phyloP scores from a whole-genome alignment of 208 protist species.

The Trypanosoma mega region DNA sequence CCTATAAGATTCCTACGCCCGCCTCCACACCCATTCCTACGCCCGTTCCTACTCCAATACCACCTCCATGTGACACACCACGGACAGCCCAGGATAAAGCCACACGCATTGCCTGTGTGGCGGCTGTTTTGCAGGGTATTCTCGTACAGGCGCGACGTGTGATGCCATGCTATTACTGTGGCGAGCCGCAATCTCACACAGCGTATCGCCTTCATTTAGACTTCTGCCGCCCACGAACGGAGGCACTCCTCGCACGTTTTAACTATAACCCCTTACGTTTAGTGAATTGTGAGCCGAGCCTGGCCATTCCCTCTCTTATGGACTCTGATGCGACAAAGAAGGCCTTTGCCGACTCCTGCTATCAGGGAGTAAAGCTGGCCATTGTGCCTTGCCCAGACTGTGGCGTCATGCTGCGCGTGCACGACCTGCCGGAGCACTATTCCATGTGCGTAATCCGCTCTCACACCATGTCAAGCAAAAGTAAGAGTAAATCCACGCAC shows the following conservation, averaged over 20 bases:
- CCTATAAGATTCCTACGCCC: too few relatives aligned
- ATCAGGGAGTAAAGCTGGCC: slow-evolving; percentile 50
- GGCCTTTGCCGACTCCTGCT: slow-evolving; percentile 37
- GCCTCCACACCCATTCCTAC: too few relatives aligned
- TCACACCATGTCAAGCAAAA: slow-evolving; percentile 45
- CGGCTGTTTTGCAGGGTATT: slow-evolving; percentile 58
- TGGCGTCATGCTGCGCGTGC: slow-evolving; percentile 44
- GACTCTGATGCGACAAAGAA: slow-evolving; percentile 28
- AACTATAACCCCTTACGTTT: slow-evolving; percentile 20
- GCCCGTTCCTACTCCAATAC: too few relatives aligned
- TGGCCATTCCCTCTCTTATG: slow-evolving; percentile 24
- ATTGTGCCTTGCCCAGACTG: slow-evolving; percentile 67
- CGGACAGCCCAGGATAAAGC: slow-evolving; percentile 7
- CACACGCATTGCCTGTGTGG: slow-evolving; percentile 17
- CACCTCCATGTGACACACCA: slow-evolving; percentile 21
- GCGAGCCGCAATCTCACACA: slow-evolving; percentile 43
- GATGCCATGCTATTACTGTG: slow-evolving; percentile 77
- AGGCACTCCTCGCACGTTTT: slow-evolving; percentile 34
- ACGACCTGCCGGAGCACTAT: slow-evolving; percentile 74
- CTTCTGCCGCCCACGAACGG: slow-evolving; percentile 36
- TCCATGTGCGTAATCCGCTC: slow-evolving; percentile 43
- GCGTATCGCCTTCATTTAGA: slow-evolving; percentile 60
- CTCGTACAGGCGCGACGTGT: slow-evolving; percentile 58
- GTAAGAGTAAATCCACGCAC: too few relatives aligned
- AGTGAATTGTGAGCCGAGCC: slow-evolving; percentile 17